Evolutionary conservation across 306 rosid genomes (phyloP).

Genomic region (Lupinus albus): DNA sequence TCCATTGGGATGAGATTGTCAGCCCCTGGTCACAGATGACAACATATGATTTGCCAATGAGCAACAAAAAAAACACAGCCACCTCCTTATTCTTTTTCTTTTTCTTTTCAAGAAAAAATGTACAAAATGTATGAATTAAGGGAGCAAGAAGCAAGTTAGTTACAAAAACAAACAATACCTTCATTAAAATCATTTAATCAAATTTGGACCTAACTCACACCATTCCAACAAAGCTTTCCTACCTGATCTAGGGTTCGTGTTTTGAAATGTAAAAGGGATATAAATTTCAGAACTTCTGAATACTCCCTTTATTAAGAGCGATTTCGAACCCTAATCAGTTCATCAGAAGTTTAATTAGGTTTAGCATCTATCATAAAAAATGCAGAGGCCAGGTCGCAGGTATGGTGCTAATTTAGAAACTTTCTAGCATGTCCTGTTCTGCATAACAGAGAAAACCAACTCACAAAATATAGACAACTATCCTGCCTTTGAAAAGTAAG

Average conservation of each 20-base stretch:
- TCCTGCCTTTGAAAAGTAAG: slow-evolving; percentile 9
- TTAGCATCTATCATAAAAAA: background rate
- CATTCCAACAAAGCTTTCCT: slow-evolving; percentile 31
- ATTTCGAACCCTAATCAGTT: background rate
- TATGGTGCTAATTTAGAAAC: background rate
- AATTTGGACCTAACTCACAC: slow-evolving; percentile 28
- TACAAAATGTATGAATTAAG: slow-evolving; percentile 32
- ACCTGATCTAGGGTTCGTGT: background rate
- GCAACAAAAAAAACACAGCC: background rate
- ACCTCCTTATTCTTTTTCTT: background rate
- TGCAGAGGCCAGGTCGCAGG: background rate
- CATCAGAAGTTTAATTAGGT: background rate
- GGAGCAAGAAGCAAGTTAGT: slow-evolving; percentile 5
- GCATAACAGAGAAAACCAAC: slow-evolving; percentile 27
- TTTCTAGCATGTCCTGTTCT: slow-evolving; percentile 19
- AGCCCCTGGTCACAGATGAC: slow-evolving; percentile 67
- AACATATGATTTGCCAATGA: slow-evolving; percentile 28
- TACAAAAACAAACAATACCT: background rate
- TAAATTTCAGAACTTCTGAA: slow-evolving; percentile 12
- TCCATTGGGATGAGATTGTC: slow-evolving; percentile 97
- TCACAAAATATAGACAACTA: slow-evolving; percentile 27
- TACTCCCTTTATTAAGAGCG: background rate
- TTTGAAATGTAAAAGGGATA: slow-evolving; percentile 8
- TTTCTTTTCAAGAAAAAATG: slow-evolving; percentile 13
- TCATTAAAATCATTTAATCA: background rate